phyloP scores from a whole-genome alignment of 139 green algal genomes.

The Chara braunii region DNA sequence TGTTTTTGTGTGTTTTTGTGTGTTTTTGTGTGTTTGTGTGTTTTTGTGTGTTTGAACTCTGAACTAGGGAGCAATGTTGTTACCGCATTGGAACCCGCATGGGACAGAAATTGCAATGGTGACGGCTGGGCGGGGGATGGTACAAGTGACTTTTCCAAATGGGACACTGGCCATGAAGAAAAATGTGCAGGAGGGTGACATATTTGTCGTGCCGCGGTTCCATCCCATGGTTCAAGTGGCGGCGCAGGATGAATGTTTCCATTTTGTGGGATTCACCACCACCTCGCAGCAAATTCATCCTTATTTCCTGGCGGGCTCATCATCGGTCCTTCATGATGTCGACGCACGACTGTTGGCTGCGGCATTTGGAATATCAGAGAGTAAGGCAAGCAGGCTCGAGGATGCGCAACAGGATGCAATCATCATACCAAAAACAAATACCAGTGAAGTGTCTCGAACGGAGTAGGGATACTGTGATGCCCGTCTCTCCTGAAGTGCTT shows the following conservation, averaged over 20 bases:
- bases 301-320: background rate
- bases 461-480: no score
- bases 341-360: background rate
- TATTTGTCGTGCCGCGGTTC: slow-evolving; percentile 4
- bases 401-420: background rate
- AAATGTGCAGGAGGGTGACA: background rate
- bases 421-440: background rate
- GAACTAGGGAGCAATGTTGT: background rate
- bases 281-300: background rate
- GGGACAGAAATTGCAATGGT: slow-evolving; percentile 7
- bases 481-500: no score
- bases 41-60: background rate
- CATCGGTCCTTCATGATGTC: background rate
- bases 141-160: background rate
- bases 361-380: background rate
- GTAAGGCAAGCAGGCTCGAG: background rate
- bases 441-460: no score
- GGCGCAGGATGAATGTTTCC: background rate
- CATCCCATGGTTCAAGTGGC: background rate
- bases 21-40: no score
- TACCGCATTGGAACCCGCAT: background rate
- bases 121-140: background rate
- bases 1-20: no score
- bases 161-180: background rate
- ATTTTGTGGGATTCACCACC: background rate